Base-by-base conservation (phyloP, 2,329 filamentous ascomycete genomes). In the Aspergillus candidus region DNA sequence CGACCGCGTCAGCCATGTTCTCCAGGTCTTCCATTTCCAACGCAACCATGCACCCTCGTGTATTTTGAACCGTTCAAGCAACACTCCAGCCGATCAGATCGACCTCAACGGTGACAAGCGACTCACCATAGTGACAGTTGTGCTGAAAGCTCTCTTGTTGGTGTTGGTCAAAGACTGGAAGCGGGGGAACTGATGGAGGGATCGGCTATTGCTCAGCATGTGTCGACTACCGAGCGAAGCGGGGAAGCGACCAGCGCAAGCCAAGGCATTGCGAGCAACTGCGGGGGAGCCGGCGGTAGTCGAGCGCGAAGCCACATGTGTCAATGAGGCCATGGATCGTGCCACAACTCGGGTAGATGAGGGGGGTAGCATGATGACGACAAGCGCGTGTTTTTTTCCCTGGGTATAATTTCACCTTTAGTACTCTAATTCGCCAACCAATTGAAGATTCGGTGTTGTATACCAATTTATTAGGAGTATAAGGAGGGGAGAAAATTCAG, bases 41-140 rank as follows among this genome's bases (percentile, higher is more conserved):
- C 22, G 6, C 8, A 27, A 27, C 8, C 22, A 22, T 6, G 22
- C 22, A 27, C 10, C 22, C 7, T 27, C 22, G 8, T 5, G n/a
- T 32, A 11, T 32, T 32, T 17, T n/a, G 22, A 33, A 36, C 37
- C 33, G 42, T 53, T 37, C 54, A 45, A 34, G 27, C n/a, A 18
- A n/a, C 36, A 14, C 41, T 18, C n/a, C 22, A 14, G 22, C 22
- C n/a, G 32, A 38, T 22, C 14, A 32, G 40, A 47, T 50, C 41
- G 49, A 39, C 31, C 33, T 12, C 33, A 43, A 11, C 32, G 30
- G 32, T 38, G 8, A 18, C 38, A 32, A n/a, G n/a, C 17, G 11
- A 49, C 57, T 42, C 59, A 67, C 65, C 65, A 67, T 67, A 53
- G 49, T 66, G 54, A 59, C 52, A 38, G 64, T 66, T 45, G 63